Evolutionary conservation across 2,329 filamentous ascomycete species (phyloP).

Genomic region (Arthrocladium fulminans): DNA sequence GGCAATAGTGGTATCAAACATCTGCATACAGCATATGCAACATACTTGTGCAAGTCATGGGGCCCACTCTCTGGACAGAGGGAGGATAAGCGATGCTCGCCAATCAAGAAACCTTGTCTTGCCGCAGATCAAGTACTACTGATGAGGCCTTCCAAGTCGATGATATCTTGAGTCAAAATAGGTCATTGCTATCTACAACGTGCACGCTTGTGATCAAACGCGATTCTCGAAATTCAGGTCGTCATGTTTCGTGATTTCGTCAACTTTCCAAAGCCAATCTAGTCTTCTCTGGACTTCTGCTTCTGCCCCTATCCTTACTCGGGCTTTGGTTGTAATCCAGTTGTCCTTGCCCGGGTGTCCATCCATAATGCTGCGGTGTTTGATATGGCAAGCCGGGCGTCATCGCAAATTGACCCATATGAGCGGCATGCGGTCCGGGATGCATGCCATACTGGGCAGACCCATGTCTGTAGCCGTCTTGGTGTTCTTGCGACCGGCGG

Average conservation of each 20-base stretch:
- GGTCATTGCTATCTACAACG: no score
- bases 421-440: slow-evolving; percentile 11
- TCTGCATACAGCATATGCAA: no score
- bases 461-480: slow-evolving; percentile 15
- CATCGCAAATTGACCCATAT: slow-evolving; percentile 13
- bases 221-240: background rate
- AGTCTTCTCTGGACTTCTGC: slow-evolving; percentile 22
- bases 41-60: no score
- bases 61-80: no score
- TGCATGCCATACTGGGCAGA: slow-evolving; percentile 18
- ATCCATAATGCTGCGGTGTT: slow-evolving; percentile 16
- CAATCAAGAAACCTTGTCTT: no score
- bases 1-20: no score
- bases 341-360: slow-evolving; percentile 15
- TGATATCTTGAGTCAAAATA: no score
- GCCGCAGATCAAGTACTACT: no score
- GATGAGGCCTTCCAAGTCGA: no score
- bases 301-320: slow-evolving; percentile 20
- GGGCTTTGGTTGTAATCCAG: slow-evolving; percentile 22
- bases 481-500: slow-evolving; percentile 19
- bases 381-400: slow-evolving; percentile 15
- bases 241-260: background rate
- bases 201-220: no score
- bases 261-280: slow-evolving; percentile 7
- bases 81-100: no score